Evolutionary conservation across 768 basidiomycete genomes (phyloP).

Genomic region (Guyanaporus albipodus): DNA sequence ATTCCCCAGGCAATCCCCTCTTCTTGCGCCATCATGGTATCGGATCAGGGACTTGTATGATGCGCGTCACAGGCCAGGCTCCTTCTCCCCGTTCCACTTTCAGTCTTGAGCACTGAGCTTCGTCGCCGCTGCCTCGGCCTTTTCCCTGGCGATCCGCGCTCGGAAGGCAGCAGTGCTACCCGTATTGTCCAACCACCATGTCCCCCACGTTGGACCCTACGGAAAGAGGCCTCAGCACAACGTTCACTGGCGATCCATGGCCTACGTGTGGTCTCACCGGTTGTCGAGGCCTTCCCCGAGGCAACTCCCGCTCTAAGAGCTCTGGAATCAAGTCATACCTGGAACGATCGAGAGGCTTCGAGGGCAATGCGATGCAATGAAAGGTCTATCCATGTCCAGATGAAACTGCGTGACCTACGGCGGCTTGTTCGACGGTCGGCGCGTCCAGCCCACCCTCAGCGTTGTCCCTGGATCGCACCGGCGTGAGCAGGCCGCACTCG

Average conservation of each 20-base stretch:
- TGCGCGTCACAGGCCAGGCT: not conserved
- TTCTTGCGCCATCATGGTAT: not conserved
- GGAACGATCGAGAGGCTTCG: constrained; percentile 13
- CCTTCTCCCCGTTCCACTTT: not conserved
- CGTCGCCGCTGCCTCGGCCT: constrained; percentile 6
- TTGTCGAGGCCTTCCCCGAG: not conserved
- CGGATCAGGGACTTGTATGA: not conserved
- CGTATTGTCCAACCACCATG: constrained; percentile 12
- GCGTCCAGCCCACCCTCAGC: constrained; percentile 13
- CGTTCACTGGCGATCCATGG: not conserved
- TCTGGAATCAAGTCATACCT: constrained; percentile 11
- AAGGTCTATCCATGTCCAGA: not conserved
- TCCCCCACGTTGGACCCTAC: constrained; percentile 5
- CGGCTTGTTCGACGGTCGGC: constrained; percentile 7
- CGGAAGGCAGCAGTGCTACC: constrained; percentile 15
- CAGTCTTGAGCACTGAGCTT: not conserved
- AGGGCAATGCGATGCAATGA: not conserved
- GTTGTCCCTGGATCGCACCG: constrained; percentile 13
- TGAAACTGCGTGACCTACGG: not conserved
- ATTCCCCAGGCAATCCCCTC: too few species aligned
- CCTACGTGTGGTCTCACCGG: not conserved
- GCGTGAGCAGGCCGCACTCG: constrained; percentile 13
- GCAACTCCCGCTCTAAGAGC: not conserved
- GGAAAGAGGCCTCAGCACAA: not conserved
- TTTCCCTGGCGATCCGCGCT: constrained; percentile 8